phyloP scores from a whole-genome alignment of 2,329 filamentous ascomycete species.

The Fusarium nygamai region DNA sequence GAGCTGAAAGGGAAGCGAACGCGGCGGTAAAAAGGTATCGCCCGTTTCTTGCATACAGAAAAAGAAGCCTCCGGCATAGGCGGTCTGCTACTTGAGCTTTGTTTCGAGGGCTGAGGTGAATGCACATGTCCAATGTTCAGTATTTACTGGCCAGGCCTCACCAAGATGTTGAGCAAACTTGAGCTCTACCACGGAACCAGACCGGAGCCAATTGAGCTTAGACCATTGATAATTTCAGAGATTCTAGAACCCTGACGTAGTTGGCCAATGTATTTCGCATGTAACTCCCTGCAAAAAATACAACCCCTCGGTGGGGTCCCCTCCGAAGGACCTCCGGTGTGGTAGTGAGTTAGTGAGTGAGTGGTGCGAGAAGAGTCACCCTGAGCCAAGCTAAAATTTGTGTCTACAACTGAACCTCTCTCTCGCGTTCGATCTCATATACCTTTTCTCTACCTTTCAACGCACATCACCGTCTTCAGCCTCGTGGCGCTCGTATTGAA shows the following conservation, averaged over 20 bases:
- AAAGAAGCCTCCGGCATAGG: conserved; percentile 12
- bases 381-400: conserved; percentile 24
- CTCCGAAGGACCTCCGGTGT: conserved; percentile 45
- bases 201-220: conserved; percentile 42
- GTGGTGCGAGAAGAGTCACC: conserved; percentile 29
- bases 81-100: neutral
- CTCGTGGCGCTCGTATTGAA: conserved; percentile 28
- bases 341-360: neutral
- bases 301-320: conserved; percentile 43
- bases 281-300: conserved; percentile 27
- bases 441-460: conserved; percentile 2
- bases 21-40: conserved; percentile 17
- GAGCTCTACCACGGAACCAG: conserved; percentile 10
- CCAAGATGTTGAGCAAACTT: conserved; percentile 8
- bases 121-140: neutral
- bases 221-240: conserved; percentile 44
- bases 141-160: neutral
- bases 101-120: neutral
- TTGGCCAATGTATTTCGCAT: conserved; percentile 20
- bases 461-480: conserved; percentile 15
- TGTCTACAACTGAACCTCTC: conserved; percentile 1
- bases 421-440: neutral
- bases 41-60: conserved; percentile 19
- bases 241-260: conserved; percentile 42
- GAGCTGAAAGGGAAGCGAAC: neutral